Percentiles rank a stretch among this genome's conserved stretches.
phyloP scores from a whole-genome alignment of 306 rosid genomes.

The Glycine tomentella region DNA sequence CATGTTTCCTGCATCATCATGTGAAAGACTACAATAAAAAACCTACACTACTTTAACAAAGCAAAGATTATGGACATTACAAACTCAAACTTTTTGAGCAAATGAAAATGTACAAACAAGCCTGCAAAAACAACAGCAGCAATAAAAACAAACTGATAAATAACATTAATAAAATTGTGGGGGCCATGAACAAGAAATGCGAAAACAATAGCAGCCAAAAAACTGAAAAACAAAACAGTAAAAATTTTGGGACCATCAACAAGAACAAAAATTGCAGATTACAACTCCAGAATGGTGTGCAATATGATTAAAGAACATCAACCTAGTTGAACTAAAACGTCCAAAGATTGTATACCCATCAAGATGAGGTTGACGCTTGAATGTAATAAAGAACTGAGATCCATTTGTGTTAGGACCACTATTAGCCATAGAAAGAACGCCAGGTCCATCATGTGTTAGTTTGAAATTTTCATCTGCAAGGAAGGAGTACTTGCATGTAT shows the following conservation, averaged over 20 bases:
- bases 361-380: slow-evolving; percentile 91
- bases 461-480: slow-evolving; percentile 89
- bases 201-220: background rate
- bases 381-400: slow-evolving; percentile 90
- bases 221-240: background rate
- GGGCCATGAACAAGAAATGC: slow-evolving; percentile 2
- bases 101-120: slow-evolving; percentile 25
- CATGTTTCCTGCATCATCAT: slow-evolving; percentile 80
- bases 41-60: slow-evolving; percentile 14
- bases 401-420: slow-evolving; percentile 96
- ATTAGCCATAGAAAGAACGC: slow-evolving; percentile 97
- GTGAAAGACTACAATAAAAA: slow-evolving; percentile 24
- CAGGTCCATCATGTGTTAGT: slow-evolving; percentile 84
- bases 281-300: slow-evolving; percentile 4
- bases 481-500: slow-evolving; percentile 27
- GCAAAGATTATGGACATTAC: background rate
- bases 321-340: slow-evolving; percentile 22
- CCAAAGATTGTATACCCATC: slow-evolving; percentile 70
- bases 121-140: background rate
- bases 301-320: slow-evolving; percentile 16
- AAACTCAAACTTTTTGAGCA: slow-evolving; percentile 19
- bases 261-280: slow-evolving; percentile 20
- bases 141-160: background rate
- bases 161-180: background rate
- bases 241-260: background rate